Evolutionary conservation across 192 early-diverging fungal genomes (phyloP).

Genomic region (Podila epigama): DNA sequence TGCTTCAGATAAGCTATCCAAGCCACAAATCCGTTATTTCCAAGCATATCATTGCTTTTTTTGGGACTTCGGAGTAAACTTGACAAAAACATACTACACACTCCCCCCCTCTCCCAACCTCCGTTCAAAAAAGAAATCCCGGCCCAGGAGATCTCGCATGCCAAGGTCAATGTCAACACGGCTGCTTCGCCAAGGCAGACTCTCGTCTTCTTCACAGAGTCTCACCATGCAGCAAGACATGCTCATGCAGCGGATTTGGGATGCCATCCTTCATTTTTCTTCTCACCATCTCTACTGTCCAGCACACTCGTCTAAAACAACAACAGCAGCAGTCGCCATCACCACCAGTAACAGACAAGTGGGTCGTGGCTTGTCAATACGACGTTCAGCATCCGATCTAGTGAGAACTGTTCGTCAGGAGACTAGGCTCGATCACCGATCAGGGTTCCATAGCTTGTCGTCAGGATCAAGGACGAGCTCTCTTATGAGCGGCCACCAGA

Average conservation of each 20-base stretch:
- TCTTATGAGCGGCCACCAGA: no score
- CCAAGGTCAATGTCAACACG: neutral
- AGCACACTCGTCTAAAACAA: slow-evolving; percentile 11
- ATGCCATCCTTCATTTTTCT: slow-evolving; percentile 38
- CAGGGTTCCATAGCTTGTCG: no score
- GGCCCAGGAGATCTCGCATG: no score
- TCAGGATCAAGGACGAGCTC: no score
- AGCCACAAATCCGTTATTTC: neutral
- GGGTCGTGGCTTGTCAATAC: neutral
- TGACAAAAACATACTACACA: neutral
- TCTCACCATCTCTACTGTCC: slow-evolving; percentile 40
- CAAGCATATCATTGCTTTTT: neutral
- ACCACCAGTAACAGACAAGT: neutral
- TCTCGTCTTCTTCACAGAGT: neutral
- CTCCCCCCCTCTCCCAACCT: neutral
- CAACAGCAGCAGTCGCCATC: neutral
- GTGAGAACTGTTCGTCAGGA: no score
- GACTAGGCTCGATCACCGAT: no score
- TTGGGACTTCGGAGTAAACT: neutral
- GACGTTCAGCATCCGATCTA: neutral
- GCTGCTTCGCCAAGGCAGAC: neutral
- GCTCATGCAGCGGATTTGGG: slow-evolving; percentile 16
- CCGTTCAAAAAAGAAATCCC: neutral
- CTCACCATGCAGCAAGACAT: neutral
- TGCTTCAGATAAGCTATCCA: neutral